Evolutionary conservation across 2,329 filamentous ascomycete species (phyloP).

Genomic region (Colletotrichum acutatum): DNA sequence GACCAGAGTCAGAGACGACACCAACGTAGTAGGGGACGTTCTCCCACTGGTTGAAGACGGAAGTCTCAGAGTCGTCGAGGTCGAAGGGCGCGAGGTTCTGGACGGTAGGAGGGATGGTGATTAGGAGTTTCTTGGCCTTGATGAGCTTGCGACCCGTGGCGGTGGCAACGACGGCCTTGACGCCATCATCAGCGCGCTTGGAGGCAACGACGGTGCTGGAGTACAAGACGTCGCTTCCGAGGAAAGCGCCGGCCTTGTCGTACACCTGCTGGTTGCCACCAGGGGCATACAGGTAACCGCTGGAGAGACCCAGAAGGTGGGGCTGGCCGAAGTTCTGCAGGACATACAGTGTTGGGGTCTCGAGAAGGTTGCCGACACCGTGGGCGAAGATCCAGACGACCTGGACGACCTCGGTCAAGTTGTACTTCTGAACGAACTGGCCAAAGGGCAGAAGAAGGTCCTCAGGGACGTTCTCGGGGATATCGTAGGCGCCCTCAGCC

Average conservation of each 20-base stretch:
- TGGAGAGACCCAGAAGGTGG: conserved; percentile 41
- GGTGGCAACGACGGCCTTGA: conserved; percentile 41
- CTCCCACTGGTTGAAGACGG: conserved; percentile 38
- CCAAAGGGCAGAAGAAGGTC: conserved; percentile 44
- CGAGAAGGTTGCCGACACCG: conserved; percentile 52
- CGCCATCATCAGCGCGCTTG: conserved; percentile 35
- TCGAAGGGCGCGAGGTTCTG: conserved; percentile 41
- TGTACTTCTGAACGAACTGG: conserved; percentile 30
- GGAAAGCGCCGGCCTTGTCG: conserved; percentile 38
- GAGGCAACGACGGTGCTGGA: conserved; percentile 39
- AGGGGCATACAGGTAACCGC: conserved; percentile 47
- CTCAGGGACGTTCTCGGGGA: conserved; percentile 47
- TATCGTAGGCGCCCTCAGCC: conserved; percentile 41
- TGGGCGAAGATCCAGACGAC: conserved; percentile 48
- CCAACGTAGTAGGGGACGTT: conserved; percentile 28
- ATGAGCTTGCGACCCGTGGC: conserved; percentile 42
- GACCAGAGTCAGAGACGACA: conserved; percentile 20
- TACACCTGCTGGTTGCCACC: conserved; percentile 43
- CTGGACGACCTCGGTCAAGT: conserved; percentile 18
- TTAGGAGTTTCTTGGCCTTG: conserved; percentile 45
- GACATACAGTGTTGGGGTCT: conserved; percentile 51
- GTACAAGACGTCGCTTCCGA: conserved; percentile 44
- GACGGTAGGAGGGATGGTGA: conserved; percentile 42
- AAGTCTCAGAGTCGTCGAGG: conserved; percentile 38
- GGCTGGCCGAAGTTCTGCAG: conserved; percentile 47